Conservation (phyloP, 2,329 filamentous ascomycete genomes). For the Thelonectria olida region DNA sequence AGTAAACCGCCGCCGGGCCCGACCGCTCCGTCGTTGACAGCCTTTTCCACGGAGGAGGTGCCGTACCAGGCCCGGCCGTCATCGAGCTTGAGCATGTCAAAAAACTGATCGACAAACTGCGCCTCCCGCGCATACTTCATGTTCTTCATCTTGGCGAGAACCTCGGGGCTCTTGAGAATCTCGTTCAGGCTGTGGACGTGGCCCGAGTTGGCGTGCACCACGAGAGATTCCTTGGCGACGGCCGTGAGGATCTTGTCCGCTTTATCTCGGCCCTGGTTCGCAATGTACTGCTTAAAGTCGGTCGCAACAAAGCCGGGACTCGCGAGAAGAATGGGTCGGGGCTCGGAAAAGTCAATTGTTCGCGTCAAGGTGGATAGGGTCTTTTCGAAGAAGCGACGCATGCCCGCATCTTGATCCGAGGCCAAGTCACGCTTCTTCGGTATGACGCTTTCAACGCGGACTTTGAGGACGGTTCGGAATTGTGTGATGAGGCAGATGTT, state of each 20-base stretch:
- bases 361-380: conserved; percentile 79
- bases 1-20: conserved; percentile 86
- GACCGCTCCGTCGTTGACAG: conserved; percentile 87
- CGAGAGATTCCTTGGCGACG: conserved; percentile 69
- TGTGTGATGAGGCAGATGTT: conserved; percentile 87
- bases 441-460: conserved; percentile 68
- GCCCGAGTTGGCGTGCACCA: conserved; percentile 86
- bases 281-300: conserved; percentile 80
- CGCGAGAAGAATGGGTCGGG: conserved; percentile 82
- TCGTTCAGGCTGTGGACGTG: conserved; percentile 90
- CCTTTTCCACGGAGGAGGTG: conserved; percentile 79
- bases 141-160: conserved; percentile 80
- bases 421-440: conserved; percentile 73
- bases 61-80: conserved; percentile 94
- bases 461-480: conserved; percentile 78
- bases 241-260: conserved; percentile 75
- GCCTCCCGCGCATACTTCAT: conserved; percentile 91
- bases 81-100: conserved; percentile 79
- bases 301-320: conserved; percentile 88
- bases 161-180: conserved; percentile 82
- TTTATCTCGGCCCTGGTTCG: conserved; percentile 65
- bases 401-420: conserved; percentile 74
- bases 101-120: conserved; percentile 84
- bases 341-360: conserved; percentile 77
- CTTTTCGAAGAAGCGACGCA: conserved; percentile 79